These are phyloP conservation scores for Gonapodya sp. DNA, from an alignment of 192 early-diverging fungal genomes.

Conservation along the genomic window DNA sequence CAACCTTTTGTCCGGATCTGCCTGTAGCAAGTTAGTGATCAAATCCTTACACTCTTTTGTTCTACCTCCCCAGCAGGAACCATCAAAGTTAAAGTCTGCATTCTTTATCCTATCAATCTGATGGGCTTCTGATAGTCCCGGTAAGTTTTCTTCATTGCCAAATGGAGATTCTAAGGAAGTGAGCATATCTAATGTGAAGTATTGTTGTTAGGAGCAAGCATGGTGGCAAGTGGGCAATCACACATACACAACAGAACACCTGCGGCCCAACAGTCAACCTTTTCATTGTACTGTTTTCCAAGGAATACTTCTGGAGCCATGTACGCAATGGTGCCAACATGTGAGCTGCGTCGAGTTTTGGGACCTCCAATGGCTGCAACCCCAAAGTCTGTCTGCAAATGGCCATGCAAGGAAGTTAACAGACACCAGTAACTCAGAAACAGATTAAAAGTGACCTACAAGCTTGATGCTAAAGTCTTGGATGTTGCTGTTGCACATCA, in stretches of 20 bases:
- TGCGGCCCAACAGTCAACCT: not conserved
- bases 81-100: not conserved
- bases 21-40: conserved; percentile 49
- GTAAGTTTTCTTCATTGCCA: not conserved
- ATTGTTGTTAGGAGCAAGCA: not conserved
- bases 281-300: not conserved
- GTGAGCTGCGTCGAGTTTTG: not conserved
- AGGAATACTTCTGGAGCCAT: not conserved
- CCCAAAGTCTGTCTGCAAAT: not conserved
- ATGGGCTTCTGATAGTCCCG: not conserved
- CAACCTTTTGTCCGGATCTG: conserved; percentile 62
- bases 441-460: not conserved
- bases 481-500: not conserved
- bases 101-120: not conserved
- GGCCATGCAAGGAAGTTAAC: too few relatives aligned
- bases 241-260: not conserved
- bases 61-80: not conserved
- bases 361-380: not conserved
- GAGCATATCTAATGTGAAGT: not conserved
- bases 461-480: not conserved
- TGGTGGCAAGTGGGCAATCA: not conserved
- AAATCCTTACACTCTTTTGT: conserved; percentile 58
- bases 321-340: not conserved
- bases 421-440: not conserved
- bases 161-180: not conserved